Evolutionary conservation across 2,329 filamentous ascomycete genomes (phyloP).

Genomic region (Colletotrichum sp.): DNA sequence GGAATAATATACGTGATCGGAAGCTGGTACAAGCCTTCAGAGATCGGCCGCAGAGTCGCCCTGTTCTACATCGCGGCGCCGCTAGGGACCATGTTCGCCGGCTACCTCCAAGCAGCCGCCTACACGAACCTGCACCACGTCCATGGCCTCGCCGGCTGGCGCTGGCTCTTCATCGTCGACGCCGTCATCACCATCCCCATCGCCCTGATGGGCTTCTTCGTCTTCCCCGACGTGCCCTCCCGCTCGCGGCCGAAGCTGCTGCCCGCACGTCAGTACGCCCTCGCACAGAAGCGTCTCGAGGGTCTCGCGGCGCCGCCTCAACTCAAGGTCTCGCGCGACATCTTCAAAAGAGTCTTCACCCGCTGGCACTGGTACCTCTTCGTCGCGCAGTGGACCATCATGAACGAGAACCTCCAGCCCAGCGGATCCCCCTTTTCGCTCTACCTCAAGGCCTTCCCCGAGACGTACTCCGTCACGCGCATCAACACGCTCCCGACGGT

Average conservation of each 20-base stretch:
- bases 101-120: slow-evolving; percentile 59
- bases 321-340: slow-evolving; percentile 33
- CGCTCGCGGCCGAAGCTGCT: slow-evolving; percentile 35
- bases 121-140: slow-evolving; percentile 57
- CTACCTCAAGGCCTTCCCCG: slow-evolving; percentile 40
- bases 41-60: slow-evolving; percentile 54
- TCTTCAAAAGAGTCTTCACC: slow-evolving; percentile 39
- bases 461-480: slow-evolving; percentile 39
- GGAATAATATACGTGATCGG: slow-evolving; percentile 40
- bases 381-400: slow-evolving; percentile 39
- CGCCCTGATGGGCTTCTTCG: slow-evolving; percentile 47
- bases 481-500: slow-evolving; percentile 46
- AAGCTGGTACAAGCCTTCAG: slow-evolving; percentile 41
- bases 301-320: slow-evolving; percentile 31
- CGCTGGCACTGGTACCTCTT: slow-evolving; percentile 45
- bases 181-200: slow-evolving; percentile 61
- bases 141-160: slow-evolving; percentile 53
- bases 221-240: slow-evolving; percentile 33
- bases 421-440: slow-evolving; percentile 40
- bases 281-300: slow-evolving; percentile 33
- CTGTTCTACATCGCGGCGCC: slow-evolving; percentile 54
- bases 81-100: slow-evolving; percentile 59
- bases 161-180: slow-evolving; percentile 64
- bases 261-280: slow-evolving; percentile 27
- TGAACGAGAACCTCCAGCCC: slow-evolving; percentile 40